Evolutionary conservation across 2,329 filamentous ascomycete species (phyloP), one percentile per base, ranked within the genome.

Genomic region (Fusarium tuaranense): DNA sequence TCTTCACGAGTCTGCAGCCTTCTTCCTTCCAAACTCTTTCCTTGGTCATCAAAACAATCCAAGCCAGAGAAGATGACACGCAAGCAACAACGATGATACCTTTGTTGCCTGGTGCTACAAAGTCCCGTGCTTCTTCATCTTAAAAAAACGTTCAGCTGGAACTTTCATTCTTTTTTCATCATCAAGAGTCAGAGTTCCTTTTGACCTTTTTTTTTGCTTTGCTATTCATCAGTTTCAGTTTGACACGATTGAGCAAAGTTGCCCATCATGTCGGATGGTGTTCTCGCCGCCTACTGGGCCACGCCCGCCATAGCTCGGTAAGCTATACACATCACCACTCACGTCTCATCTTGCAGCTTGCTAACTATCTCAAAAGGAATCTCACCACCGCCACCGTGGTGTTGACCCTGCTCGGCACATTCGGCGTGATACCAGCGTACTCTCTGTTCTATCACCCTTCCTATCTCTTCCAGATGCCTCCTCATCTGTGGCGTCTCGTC

Each of bases 351-450:
- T 20, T 18, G 20, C 22, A 44, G 58, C 22, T 10, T 65, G 25
- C 78, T 80, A 74, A 83, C 78, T 25, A 10, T 13, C 0, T 22
- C 14, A n/a, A 13, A 95, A 95, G 93, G 85, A 93, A 91, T 70
- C 83, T 94, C 70, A 90, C 91, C 79, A 89, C 91, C 71, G 85
- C 88, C 66, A 87, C 91, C 61, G 87, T 93, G 72, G 80, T 87
- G 65, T 85, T 92, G 55, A 94, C 93, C 87, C 92, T 78, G 84
- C 89, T 53, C 84, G 87, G 22, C 67, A 94, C 16, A 74, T 94
- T 67, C 84, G 82, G 44, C 81, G 82, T 25, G 81, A 82, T 66
- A 85, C 84, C 79, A 84, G 93, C 75, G 75, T 90, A 90, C 79
- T 81, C 87, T 63, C 80, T 83, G 7, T 82, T 84, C 18, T 83